Conservation (phyloP, 2,329 filamentous ascomycete species). For the Drechslerella coelobrocha region DNA sequence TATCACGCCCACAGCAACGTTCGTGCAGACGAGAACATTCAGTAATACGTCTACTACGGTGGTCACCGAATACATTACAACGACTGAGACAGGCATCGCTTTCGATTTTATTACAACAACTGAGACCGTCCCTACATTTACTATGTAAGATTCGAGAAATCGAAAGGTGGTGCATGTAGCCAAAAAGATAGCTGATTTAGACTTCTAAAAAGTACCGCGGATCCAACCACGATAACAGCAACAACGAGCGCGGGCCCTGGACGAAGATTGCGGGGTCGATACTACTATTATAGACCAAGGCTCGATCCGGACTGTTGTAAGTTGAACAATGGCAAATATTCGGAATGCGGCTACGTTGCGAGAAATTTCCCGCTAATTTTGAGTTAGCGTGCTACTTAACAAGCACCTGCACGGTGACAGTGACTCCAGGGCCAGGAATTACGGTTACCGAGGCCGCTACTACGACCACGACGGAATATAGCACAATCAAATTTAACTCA, state of each 20-base stretch:
- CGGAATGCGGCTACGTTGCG: no score
- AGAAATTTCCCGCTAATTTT: not conserved
- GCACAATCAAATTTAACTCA: constrained; percentile 39
- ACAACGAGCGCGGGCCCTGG: not conserved
- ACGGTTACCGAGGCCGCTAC: constrained; percentile 26
- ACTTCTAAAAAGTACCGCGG: constrained; percentile 10
- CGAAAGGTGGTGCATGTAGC: not conserved
- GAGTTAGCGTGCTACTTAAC: constrained; percentile 38
- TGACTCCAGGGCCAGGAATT: constrained; percentile 19
- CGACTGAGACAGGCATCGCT: constrained; percentile 11
- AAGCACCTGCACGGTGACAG: constrained; percentile 25
- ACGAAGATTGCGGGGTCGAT: constrained; percentile 23
- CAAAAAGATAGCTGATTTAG: not conserved
- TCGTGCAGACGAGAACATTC: constrained; percentile 25
- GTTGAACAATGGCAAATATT: not conserved
- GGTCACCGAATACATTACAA: constrained; percentile 16
- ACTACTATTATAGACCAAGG: constrained; percentile 14
- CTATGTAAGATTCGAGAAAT: constrained; percentile 13
- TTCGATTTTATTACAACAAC: constrained; percentile 23
- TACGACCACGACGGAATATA: constrained; percentile 32
- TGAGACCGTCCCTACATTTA: constrained; percentile 26
- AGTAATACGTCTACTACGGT: constrained; percentile 36
- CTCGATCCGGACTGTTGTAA: constrained; percentile 43
- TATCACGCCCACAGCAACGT: constrained; percentile 33
- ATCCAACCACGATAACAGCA: constrained; percentile 30